Base-by-base conservation (phyloP, 2,329 filamentous ascomycete genomes). In the Bipolaris victoriae region DNA sequence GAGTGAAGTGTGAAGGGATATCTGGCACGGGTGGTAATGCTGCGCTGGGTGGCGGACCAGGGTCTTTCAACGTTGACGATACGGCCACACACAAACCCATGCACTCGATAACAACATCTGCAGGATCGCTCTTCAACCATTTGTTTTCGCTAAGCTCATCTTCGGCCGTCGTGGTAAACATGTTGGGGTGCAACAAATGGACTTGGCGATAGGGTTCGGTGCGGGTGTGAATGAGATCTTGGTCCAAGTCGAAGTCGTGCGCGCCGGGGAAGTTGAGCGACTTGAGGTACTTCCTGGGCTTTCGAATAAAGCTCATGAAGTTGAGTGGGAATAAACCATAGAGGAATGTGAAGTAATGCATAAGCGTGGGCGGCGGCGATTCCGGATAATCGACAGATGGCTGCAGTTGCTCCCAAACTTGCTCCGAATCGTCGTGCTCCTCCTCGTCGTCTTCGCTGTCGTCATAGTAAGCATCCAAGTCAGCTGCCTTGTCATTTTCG, bases 321-420 rank as follows among this genome's bases (percentile, higher is more conserved):
- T 94, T 94, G 69, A 94, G 85, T 1, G 91, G 91, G 62, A 94
- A 95, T 4, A 95, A 78, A 0, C 91, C 91, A 65, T 95, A 95
- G 0, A 95, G 81, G 24, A 92, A 88, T 2, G 90, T 93, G 67
- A 92, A 95, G 74, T 91, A 93, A 65, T 88, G 86, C 51, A 88
- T 77, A 1, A 94, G 81, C 58, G 91, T 88, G 5, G 88, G 86
- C 2, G 91, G 84, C 3, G 83, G 79, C 7, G 61, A 64, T 36
- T 70, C 68, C 5, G 83, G 81, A 10, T 82, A 79, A 33, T 88
- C 86, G n/a, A 86, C 80, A 5, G 86, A 82, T 60, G 86, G 87
- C 6, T 82, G 73, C 36, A 85, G 82, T 58, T 84, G 85, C 51
- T 91, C 88, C 91, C 91, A 95, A 1, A 73, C 56, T 26, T 71